Base-by-base conservation (phyloP, 805 yeast genomes). In the Tetrapisispora pingtungensis region DNA sequence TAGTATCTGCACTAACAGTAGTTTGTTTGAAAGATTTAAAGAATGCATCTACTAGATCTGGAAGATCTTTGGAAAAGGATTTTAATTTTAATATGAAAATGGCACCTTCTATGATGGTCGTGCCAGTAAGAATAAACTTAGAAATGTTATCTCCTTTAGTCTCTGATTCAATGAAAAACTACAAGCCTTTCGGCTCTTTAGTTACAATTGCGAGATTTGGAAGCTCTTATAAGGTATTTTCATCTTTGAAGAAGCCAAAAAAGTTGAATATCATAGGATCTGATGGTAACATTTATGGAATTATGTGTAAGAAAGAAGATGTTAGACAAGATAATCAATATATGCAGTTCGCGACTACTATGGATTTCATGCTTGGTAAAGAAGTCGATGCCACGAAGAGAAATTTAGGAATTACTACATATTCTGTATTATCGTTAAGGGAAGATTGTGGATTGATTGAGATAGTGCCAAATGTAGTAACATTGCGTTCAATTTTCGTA, bases 301-400 rank as follows among this genome's bases (percentile, higher is more conserved):
- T 93, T 14, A 72, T 93, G 66, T 81, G 95, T 54, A 93, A 93
- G 58, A 75, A 79, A 49, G 99, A 93, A 63, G 98, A 93, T 66
- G 80, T 94, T 17, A 69, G 97, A 50, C 94, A 94, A 57, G 99
- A 94, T 68, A 93, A 96, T 4, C 84, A 95, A 54, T 77, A 90
- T 42, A 84, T 88, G 84, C 72, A 94, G 54, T 82, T 93, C 54
- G 86, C 97, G 0, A 78, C 86, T 1, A 82, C 88, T 63, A 78
- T 93, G 61, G 89, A 89, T 58, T 75, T 85, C 51, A 59, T 93
- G 27, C 67, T 93, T 45, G 64, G 69, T 18, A 72, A 73, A 17
- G 84, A 83, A 55, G 71, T 74, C 13, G 95, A 82, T 40, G 80
- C 97, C 0, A 74, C 81, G 40, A 78, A 80, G 49, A 68, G 97